Evolutionary conservation across 176 grass and related monocot genomes (phyloP).

Genomic region (Rhynchospora breviuscula): DNA sequence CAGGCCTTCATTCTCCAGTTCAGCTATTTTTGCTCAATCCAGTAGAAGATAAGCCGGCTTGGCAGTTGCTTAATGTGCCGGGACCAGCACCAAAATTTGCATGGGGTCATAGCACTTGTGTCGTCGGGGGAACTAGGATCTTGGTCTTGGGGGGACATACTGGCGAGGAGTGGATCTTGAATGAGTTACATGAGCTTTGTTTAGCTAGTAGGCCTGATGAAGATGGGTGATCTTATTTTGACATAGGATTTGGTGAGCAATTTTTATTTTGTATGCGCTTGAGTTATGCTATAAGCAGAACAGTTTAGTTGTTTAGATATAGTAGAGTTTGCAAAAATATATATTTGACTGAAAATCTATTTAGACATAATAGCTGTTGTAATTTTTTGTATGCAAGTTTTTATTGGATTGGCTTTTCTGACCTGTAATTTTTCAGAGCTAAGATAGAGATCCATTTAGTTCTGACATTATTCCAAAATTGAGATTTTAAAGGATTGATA

Average conservation of each 20-base stretch:
- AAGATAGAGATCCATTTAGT: background rate
- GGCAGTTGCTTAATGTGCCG: conserved; percentile 72
- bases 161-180: conserved; percentile 97
- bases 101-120: conserved; percentile 94
- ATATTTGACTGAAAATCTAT: background rate
- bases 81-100: conserved; percentile 81
- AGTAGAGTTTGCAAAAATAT: background rate
- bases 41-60: conserved; percentile 61
- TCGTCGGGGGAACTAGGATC: conserved; percentile 78
- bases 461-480: background rate
- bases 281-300: background rate
- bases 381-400: background rate
- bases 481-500: background rate
- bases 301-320: background rate
- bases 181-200: conserved; percentile 95
- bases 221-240: conserved; percentile 32
- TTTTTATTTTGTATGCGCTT: background rate
- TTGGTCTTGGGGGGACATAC: conserved; percentile 75
- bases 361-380: background rate
- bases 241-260: background rate
- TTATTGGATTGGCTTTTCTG: background rate
- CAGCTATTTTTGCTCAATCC: conserved; percentile 79
- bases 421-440: background rate
- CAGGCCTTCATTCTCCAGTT: conserved; percentile 66
- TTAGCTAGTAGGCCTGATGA: conserved; percentile 52